phyloP scores from a whole-genome alignment of 805 yeast species.

The Isabelozyma heimii region DNA sequence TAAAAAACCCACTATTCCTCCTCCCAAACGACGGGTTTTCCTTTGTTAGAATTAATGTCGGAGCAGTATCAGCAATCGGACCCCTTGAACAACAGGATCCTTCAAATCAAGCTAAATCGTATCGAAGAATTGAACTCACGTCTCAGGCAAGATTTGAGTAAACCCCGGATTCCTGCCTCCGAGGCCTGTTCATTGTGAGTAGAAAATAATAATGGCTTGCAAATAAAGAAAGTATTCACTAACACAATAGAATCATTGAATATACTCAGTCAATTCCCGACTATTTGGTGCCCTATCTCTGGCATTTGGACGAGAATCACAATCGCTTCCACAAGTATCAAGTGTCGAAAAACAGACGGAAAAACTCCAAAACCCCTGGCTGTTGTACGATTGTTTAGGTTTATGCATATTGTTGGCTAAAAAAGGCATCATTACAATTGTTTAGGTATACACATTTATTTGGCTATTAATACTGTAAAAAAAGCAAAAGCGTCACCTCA shows the following conservation, averaged over 20 bases:
- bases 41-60: neutral
- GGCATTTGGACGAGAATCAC: slow-evolving; percentile 35
- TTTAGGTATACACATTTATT: slow-evolving; percentile 8
- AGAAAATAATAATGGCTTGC: neutral
- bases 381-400: slow-evolving; percentile 32
- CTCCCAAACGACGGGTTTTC: neutral
- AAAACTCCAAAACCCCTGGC: slow-evolving; percentile 5
- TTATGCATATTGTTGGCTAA: neutral
- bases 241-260: slow-evolving; percentile 32
- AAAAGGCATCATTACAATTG: too few species aligned
- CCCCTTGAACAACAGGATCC: slow-evolving; percentile 36
- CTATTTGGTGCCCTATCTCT: slow-evolving; percentile 43
- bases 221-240: neutral
- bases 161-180: slow-evolving; percentile 63
- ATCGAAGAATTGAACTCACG: slow-evolving; percentile 55
- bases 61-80: neutral
- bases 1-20: neutral
- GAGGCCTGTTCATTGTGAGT: slow-evolving; percentile 50
- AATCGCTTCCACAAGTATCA: slow-evolving; percentile 32
- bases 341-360: slow-evolving; percentile 7
- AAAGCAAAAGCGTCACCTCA: slow-evolving; percentile 1
- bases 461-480: too few species aligned
- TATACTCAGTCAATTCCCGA: slow-evolving; percentile 45
- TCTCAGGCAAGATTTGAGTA: slow-evolving; percentile 47
- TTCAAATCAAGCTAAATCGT: slow-evolving; percentile 58